Conservation (phyloP, 768 basidiomycete genomes). For the Boletus fagicola region DNA sequence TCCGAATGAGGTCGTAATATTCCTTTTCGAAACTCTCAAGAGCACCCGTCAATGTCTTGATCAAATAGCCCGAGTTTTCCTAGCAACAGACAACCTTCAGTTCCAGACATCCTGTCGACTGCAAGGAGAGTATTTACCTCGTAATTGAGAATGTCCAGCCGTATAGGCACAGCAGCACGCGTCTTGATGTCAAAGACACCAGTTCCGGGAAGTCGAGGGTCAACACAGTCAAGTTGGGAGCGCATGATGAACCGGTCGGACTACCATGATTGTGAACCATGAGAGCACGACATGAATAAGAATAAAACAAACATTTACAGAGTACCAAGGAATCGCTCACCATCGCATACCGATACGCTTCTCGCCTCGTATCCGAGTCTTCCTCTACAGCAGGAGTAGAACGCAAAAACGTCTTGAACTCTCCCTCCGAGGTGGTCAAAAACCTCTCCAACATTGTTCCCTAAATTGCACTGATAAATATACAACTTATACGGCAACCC, state of each 20-base stretch:
- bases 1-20: conserved; percentile 91
- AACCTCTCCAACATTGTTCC: conserved; percentile 89
- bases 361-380: conserved; percentile 41
- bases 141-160: conserved; percentile 83
- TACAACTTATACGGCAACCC: no score
- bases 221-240: conserved; percentile 89
- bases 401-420: conserved; percentile 60
- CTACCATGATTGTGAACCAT: conserved; percentile 20
- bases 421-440: conserved; percentile 61
- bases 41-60: conserved; percentile 59
- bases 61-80: conserved; percentile 80
- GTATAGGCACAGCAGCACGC: conserved; percentile 78
- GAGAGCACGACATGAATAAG: background rate
- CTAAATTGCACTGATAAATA: conserved; percentile 37
- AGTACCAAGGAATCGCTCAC: conserved; percentile 38
- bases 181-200: conserved; percentile 98
- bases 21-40: conserved; percentile 87
- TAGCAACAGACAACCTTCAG: conserved; percentile 25
- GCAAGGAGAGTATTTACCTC: conserved; percentile 40
- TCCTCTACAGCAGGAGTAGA: conserved; percentile 28
- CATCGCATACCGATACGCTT: conserved; percentile 86
- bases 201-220: conserved; percentile 77
- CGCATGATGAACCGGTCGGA: conserved; percentile 74
- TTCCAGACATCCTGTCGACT: background rate
- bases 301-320: background rate